Base-by-base conservation (phyloP, 2,329 filamentous ascomycete genomes). In the Colletotrichum shisoi region DNA sequence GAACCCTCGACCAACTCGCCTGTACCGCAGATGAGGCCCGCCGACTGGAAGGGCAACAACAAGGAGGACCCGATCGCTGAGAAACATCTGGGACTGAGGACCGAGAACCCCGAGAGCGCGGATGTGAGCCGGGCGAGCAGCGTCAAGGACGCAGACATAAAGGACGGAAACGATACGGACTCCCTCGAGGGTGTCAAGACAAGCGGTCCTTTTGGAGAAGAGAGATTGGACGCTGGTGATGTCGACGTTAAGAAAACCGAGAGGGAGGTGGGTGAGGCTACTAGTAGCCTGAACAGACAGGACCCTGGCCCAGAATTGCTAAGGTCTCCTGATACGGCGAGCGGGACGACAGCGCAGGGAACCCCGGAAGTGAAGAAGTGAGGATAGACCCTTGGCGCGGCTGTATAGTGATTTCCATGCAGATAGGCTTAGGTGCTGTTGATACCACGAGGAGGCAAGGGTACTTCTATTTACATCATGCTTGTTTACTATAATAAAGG, bases 81-180 rank as follows among this genome's bases (percentile, higher is more conserved):
- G 68, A 91, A 88, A 73, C 85, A 88, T 54, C 79, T 96, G 1
- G 93, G 93, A 0, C 74, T 95, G 57, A 80, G 91, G 34, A 85
- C 83, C 4, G 85, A 88, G 67, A 89, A 85, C 7, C 86, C 89
- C 0, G 84, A 83, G 1, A 93, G 90, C 70, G 85, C 83, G 1
- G 83, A 87, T 61, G 82, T 93, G 17, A 94, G 91, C 74, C 85
- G 88, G 69, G 90, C 91, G 1, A 93, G 88, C 72, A 94, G 91
- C 73, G 77, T 92, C 21, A 82, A 79, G 73, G 85, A 80, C 63
- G 69, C 49, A 1, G 73, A 74, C 68, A 54, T 31, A 24, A 44
- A 65, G 65, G 68, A 68, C 19, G 58, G 62, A n/a, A 70, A 73
- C 2, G 73, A 69, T 4, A 63, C 39, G 1, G 70, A 68, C 12